phyloP scores from a whole-genome alignment of 1,284 basidiomycete genomes.

The Grifola frondosa region DNA sequence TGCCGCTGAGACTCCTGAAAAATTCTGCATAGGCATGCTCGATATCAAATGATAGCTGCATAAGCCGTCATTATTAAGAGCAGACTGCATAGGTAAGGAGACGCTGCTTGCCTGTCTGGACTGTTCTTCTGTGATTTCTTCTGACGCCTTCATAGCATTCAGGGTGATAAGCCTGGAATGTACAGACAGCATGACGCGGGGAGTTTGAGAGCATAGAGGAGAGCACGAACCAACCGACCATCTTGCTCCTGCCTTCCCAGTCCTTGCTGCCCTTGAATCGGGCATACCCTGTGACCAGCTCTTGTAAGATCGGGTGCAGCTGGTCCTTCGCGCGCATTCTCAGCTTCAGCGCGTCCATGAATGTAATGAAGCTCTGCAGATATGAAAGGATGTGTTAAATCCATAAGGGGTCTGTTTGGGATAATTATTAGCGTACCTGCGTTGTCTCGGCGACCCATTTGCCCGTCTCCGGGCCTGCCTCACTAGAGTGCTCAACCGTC shows the following conservation, averaged over 20 bases:
- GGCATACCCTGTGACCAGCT: constrained; percentile 90
- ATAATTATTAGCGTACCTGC: constrained; percentile 53
- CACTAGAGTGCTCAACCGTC: constrained; percentile 91
- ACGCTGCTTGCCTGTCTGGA: constrained; percentile 71
- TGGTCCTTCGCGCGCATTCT: constrained; percentile 95
- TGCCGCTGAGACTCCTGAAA: constrained; percentile 78
- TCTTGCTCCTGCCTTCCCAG: constrained; percentile 91
- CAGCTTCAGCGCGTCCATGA: constrained; percentile 97
- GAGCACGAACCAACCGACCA: constrained; percentile 82
- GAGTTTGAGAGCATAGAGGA: not conserved
- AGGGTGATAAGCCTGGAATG: constrained; percentile 85
- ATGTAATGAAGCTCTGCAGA: constrained; percentile 89
- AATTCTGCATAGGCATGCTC: constrained; percentile 97
- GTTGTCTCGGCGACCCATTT: constrained; percentile 99
- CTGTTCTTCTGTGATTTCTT: constrained; percentile 96
- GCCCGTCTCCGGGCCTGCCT: constrained; percentile 81
- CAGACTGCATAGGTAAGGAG: not conserved
- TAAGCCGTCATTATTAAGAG: not conserved
- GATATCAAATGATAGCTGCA: constrained; percentile 91
- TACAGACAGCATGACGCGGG: not conserved
- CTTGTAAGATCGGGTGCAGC: constrained; percentile 91
- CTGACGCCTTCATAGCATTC: constrained; percentile 96
- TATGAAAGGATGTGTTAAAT: not conserved
- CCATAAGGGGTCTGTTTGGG: not conserved
- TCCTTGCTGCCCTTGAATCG: constrained; percentile 91